phyloP scores from a whole-genome alignment of 257 asterid species.

The Oldenlandia corymbosa region DNA sequence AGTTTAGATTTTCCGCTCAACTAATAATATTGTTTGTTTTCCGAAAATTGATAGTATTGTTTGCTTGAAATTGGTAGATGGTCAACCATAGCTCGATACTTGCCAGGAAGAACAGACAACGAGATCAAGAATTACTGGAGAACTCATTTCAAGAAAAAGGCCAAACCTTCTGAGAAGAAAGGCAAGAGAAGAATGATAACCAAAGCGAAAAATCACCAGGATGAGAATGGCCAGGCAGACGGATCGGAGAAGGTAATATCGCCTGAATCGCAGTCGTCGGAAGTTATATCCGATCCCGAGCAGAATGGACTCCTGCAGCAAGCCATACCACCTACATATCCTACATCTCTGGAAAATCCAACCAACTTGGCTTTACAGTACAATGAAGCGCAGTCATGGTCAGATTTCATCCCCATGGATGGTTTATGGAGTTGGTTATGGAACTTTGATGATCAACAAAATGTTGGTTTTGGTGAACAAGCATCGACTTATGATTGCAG shows the following conservation, averaged over 20 bases:
- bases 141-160: slow-evolving; percentile 32
- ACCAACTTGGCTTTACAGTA: not conserved
- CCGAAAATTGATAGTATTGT: too few relatives aligned
- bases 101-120: slow-evolving; percentile 43
- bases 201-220: not conserved
- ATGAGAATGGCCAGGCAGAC: not conserved
- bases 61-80: slow-evolving; percentile 16
- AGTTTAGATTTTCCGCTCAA: too few relatives aligned
- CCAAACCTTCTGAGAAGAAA: slow-evolving; percentile 16
- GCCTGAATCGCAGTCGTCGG: not conserved
- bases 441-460: slow-evolving; percentile 37
- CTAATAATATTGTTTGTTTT: not conserved
- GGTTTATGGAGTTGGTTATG: slow-evolving; percentile 47
- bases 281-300: slow-evolving; percentile 5
- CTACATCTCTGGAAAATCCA: slow-evolving; percentile 4
- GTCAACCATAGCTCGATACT: slow-evolving; percentile 39
- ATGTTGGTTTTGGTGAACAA: not conserved
- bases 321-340: not conserved
- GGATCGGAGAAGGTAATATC: not conserved
- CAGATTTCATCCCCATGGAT: slow-evolving; percentile 20
- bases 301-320: not conserved
- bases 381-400: too few relatives aligned
- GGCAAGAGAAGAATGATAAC: slow-evolving; percentile 3
- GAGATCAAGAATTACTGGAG: slow-evolving; percentile 39
- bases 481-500: slow-evolving; percentile 16